Base-by-base conservation (phyloP, 306 rosid species). In the Cicer yamashitae region DNA sequence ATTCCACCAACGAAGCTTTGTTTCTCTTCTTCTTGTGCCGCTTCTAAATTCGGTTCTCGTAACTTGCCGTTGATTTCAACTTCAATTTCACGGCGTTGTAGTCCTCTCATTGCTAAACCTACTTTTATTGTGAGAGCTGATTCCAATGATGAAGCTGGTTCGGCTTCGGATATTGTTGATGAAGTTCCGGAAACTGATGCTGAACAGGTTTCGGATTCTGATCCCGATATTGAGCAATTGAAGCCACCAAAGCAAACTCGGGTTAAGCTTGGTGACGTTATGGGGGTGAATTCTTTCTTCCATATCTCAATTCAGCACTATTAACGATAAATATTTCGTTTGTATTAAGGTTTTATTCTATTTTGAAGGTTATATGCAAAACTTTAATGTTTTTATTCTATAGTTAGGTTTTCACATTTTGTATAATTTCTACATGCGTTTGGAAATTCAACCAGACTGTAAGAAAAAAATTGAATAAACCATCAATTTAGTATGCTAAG, bases 261-360 rank as follows among this genome's bases (percentile, higher is more conserved):
- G 39, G 89, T 89, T 50, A 94, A 90, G 84, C 99, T 94, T 10
- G 98, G 99, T n/a, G 98, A 94, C 53, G 67, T 94, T 17, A 92
- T 94, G 96, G 97, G 98, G 99, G 99, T 94, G 87, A 76, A 18
- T 72, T 66, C 4, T 45, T 64, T n/a, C 17, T 64, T 47, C 30
- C 22, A 3, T 37, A 14, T 70, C 48, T 52, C 17, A 51, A 51
- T 47, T 74, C 6, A 34, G 10, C 46, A 34, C 60, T 61, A 4
- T 60, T 22, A 25, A 2, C 9, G 0, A 34, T 30, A 30, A 30
- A 4, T 30, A 25, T 17, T 20, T 18, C 0, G 0, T 1, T 51
- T 10, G 12, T 37, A 6, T 70, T 14, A 5, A 37, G 48, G 8
- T 70, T 70, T 15, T 25, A 22, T 46, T 22, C 40, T 9, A 34